Percentiles rank a stretch among this genome's conserved stretches.
These are phyloP conservation scores for Lepidium africanum DNA, from an alignment of 345 rosid genomes.

Conservation along the genomic window DNA sequence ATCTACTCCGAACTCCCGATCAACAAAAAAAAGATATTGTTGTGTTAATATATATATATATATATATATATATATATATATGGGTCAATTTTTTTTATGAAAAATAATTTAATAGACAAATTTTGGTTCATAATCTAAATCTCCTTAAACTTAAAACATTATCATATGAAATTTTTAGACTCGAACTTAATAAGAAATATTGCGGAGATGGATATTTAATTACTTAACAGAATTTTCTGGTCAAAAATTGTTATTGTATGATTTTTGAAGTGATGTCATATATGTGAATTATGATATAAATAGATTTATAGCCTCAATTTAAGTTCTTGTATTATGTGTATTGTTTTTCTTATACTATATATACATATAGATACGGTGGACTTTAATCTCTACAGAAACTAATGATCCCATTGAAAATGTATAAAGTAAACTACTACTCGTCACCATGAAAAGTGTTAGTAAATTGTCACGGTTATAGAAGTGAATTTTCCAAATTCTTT, in stretches of 20 bases:
- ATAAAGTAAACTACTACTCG: background rate
- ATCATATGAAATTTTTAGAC: too few relatives aligned
- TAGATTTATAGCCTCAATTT: background rate
- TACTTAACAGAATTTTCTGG: too few relatives aligned
- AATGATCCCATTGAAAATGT: background rate
- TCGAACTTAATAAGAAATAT: too few relatives aligned
- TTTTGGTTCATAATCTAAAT: too few relatives aligned
- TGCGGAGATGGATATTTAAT: too few relatives aligned
- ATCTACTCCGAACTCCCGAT: too few relatives aligned
- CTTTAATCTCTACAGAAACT: background rate
- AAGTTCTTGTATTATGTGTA: background rate
- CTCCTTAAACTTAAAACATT: too few relatives aligned
- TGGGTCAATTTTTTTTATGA: too few relatives aligned
- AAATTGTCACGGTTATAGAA: background rate
- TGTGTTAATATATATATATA: background rate
- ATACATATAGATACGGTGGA: background rate
- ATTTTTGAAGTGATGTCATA: background rate
- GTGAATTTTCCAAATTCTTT: background rate
- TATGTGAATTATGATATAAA: background rate
- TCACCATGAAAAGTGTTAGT: background rate
- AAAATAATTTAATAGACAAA: background rate
- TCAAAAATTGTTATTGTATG: background rate
- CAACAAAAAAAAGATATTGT: background rate
- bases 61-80: too few relatives aligned
- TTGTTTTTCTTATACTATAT: background rate